phyloP scores from a whole-genome alignment of 2,329 filamentous ascomycete species.

The Trichoderma simmonsii region DNA sequence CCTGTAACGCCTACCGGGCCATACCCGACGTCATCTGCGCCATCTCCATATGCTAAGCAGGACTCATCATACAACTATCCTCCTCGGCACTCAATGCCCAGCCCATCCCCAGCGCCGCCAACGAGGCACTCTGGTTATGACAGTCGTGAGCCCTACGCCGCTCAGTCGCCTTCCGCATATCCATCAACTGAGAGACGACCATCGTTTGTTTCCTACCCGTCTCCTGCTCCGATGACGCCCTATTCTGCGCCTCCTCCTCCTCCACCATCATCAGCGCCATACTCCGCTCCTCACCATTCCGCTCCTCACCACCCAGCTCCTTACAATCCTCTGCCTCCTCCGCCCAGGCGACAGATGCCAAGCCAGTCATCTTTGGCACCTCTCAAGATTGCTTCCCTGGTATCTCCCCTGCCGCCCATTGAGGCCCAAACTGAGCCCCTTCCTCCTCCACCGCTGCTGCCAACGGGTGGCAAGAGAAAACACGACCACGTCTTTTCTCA shows the following conservation, averaged over 20 bases:
- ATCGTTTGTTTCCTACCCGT: slow-evolving; percentile 29
- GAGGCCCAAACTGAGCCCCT: slow-evolving; percentile 34
- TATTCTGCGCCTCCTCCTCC: slow-evolving; percentile 28
- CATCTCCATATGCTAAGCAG: slow-evolving; percentile 38
- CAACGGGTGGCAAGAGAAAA: slow-evolving; percentile 37
- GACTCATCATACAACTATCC: slow-evolving; percentile 38
- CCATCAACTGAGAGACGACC: slow-evolving; percentile 31
- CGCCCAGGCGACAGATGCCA: slow-evolving; percentile 13
- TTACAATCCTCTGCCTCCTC: slow-evolving; percentile 22
- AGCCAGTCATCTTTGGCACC: slow-evolving; percentile 33
- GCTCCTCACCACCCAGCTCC: slow-evolving; percentile 24
- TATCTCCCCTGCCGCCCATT: slow-evolving; percentile 36
- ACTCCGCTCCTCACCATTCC: slow-evolving; percentile 17
- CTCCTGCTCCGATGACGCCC: slow-evolving; percentile 24
- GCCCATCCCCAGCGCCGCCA: slow-evolving; percentile 30
- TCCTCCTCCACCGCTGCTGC: slow-evolving; percentile 27
- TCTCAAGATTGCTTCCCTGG: slow-evolving; percentile 36
- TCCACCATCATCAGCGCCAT: neutral
- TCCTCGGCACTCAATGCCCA: slow-evolving; percentile 30
- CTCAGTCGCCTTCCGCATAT: slow-evolving; percentile 38
- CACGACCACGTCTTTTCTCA: slow-evolving; percentile 36
- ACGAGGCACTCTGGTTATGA: slow-evolving; percentile 37
- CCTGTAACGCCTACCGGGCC: slow-evolving; percentile 35
- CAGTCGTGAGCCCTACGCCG: slow-evolving; percentile 37
- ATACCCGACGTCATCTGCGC: slow-evolving; percentile 35